phyloP scores from a whole-genome alignment of 805 yeast species.

The Kazachstania martiniae region DNA sequence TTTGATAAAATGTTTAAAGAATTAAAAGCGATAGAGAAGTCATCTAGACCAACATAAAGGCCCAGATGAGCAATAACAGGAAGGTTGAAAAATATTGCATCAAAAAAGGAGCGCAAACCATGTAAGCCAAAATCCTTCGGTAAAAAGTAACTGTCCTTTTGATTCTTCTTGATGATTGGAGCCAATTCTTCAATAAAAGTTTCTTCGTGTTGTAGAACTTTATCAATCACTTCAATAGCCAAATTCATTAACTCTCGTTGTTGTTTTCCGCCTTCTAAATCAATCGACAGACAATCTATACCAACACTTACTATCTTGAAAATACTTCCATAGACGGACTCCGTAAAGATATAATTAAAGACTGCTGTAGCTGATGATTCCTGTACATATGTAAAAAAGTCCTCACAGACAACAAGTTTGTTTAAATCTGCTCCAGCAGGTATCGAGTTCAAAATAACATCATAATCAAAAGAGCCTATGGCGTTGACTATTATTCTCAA shows the following conservation, averaged over 20 bases:
- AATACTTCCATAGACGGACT: slow-evolving; percentile 43
- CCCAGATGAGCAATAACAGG: slow-evolving; percentile 66
- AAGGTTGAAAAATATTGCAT: slow-evolving; percentile 61
- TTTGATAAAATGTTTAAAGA: slow-evolving; percentile 44
- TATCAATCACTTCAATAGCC: slow-evolving; percentile 37
- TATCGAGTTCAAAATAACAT: slow-evolving; percentile 40
- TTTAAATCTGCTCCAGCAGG: slow-evolving; percentile 44
- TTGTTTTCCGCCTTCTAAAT: slow-evolving; percentile 17
- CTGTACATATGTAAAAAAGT: slow-evolving; percentile 41
- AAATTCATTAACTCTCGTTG: slow-evolving; percentile 27
- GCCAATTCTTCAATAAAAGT: slow-evolving; percentile 39
- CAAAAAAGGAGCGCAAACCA: slow-evolving; percentile 55
- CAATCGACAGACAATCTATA: slow-evolving; percentile 36
- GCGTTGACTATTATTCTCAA: slow-evolving; percentile 41
- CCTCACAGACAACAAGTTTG: slow-evolving; percentile 32
- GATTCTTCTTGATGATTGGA: slow-evolving; percentile 26
- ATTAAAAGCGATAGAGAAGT: slow-evolving; percentile 38
- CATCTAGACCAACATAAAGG: slow-evolving; percentile 54
- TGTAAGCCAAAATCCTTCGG: slow-evolving; percentile 39
- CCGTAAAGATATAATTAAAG: slow-evolving; percentile 52
- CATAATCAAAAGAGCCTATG: slow-evolving; percentile 41
- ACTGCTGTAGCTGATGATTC: slow-evolving; percentile 62
- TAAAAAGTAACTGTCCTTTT: slow-evolving; percentile 15
- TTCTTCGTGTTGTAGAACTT: slow-evolving; percentile 43
- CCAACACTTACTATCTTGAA: slow-evolving; percentile 51